These are phyloP conservation scores for Leccinum boreale DNA, from an alignment of 768 basidiomycete species.

Conservation along the genomic window DNA sequence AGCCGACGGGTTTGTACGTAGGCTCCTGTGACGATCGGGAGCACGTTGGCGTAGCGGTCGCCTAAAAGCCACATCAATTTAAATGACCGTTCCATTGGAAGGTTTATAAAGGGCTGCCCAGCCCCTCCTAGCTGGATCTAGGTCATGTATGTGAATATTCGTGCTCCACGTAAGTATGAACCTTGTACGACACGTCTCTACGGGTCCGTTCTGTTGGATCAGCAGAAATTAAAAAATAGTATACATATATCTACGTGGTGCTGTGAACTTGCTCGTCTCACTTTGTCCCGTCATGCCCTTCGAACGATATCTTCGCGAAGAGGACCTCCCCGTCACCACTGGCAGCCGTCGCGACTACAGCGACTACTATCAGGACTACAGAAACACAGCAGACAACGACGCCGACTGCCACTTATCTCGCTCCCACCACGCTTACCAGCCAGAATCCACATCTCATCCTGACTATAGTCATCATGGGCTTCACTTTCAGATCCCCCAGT, in stretches of 20 bases:
- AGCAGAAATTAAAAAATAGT: constrained; percentile 4
- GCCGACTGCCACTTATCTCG: constrained; percentile 8
- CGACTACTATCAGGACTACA: constrained; percentile 14
- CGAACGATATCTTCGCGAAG: constrained; percentile 35
- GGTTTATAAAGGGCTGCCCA: not conserved
- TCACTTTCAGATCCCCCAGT: constrained; percentile 63
- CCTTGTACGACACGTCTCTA: constrained; percentile 5
- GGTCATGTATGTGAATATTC: constrained; percentile 1
- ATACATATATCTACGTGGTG: constrained; percentile 7
- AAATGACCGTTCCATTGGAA: constrained; percentile 8
- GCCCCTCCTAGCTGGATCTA: constrained; percentile 12
- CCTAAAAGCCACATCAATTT: constrained; percentile 16
- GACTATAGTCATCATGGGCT: constrained; percentile 25
- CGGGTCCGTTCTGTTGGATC: constrained; percentile 2
- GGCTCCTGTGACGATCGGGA: constrained; percentile 25
- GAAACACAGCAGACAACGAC: constrained; percentile 7
- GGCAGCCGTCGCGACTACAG: constrained; percentile 1
- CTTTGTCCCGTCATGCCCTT: constrained; percentile 35
- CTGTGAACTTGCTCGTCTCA: not conserved
- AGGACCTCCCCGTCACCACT: constrained; percentile 9
- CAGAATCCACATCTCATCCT: constrained; percentile 3
- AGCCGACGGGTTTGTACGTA: constrained; percentile 21
- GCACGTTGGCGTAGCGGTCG: constrained; percentile 17
- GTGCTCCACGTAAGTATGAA: not conserved
- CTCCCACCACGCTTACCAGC: not conserved